phyloP scores from a whole-genome alignment of 2,329 filamentous ascomycete genomes.

The Purpureocillium takamizusanense region DNA sequence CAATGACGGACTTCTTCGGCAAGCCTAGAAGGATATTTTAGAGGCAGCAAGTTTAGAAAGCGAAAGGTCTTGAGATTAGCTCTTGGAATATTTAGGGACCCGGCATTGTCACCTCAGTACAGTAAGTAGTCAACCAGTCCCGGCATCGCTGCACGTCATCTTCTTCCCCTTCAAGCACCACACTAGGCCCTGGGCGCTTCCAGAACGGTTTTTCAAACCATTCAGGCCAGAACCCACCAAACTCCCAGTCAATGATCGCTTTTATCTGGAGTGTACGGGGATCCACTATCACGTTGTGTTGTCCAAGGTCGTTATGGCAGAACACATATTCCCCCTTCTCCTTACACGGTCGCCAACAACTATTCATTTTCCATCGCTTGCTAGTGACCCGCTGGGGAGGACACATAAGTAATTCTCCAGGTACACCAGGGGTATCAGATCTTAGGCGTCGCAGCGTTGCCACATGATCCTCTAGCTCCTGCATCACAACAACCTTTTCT shows the following conservation, averaged over 20 bases:
- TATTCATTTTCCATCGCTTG: slow-evolving; percentile 3
- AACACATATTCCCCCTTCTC: slow-evolving; percentile 7
- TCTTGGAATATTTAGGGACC: no score
- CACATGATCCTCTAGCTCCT: slow-evolving; percentile 2
- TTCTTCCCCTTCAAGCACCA: slow-evolving; percentile 3
- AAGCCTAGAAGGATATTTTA: no score
- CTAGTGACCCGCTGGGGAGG: slow-evolving; percentile 4
- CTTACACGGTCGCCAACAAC: slow-evolving; percentile 3
- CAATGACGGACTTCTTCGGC: no score
- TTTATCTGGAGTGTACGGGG: slow-evolving; percentile 7
- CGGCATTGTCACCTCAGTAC: slow-evolving; percentile 5
- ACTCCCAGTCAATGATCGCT: slow-evolving; percentile 2
- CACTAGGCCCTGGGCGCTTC: slow-evolving; percentile 7
- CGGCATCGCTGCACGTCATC: slow-evolving; percentile 4
- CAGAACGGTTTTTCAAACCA: slow-evolving; percentile 12
- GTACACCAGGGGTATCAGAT: slow-evolving; percentile 7
- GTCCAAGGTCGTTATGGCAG: slow-evolving; percentile 7
- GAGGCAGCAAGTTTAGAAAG: no score
- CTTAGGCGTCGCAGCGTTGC: not conserved
- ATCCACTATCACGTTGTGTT: slow-evolving; percentile 8
- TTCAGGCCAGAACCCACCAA: slow-evolving; percentile 18
- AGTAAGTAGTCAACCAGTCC: slow-evolving; percentile 2
- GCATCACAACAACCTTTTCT: not conserved
- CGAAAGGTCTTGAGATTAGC: no score
- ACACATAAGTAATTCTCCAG: slow-evolving; percentile 5